Conservation (phyloP, 2,329 filamentous ascomycete genomes). For the Claviceps sp. region DNA sequence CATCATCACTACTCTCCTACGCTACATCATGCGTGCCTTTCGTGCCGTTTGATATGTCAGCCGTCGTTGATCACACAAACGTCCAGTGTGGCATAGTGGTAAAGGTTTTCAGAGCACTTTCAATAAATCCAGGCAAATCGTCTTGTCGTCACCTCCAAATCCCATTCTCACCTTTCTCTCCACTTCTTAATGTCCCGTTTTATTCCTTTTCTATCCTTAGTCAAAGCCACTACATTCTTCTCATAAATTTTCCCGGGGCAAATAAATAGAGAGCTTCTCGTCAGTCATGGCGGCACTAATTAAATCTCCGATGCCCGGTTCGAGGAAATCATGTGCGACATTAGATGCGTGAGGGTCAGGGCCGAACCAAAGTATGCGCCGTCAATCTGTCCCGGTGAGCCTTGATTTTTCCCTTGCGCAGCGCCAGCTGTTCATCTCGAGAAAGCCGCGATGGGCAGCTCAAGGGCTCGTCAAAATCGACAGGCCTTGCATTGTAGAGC, state of each 20-base stretch:
- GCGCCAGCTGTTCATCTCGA: conserved; percentile 19
- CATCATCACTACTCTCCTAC: too few relatives aligned
- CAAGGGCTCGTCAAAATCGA: conserved; percentile 26
- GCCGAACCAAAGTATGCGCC: conserved; percentile 20
- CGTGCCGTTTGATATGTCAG: too few relatives aligned
- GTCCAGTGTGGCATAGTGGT: too few relatives aligned
- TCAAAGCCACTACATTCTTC: too few relatives aligned
- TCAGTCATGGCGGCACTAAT: conserved; percentile 24
- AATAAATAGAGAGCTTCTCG: conserved; percentile 23
- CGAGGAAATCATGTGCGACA: conserved; percentile 21
- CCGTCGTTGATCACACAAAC: too few relatives aligned
- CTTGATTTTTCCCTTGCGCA: conserved; percentile 22
- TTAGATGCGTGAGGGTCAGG: conserved; percentile 27
- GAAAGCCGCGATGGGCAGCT: conserved; percentile 15
- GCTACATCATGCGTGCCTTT: too few relatives aligned
- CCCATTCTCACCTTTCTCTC: too few relatives aligned
- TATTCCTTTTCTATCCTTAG: too few relatives aligned
- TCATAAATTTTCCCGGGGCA: conserved; percentile 19
- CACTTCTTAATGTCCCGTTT: too few relatives aligned
- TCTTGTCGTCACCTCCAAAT: too few relatives aligned
- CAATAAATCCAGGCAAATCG: too few relatives aligned
- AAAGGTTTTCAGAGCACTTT: too few relatives aligned
- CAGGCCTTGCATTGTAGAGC: conserved; percentile 25
- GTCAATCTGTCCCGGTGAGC: conserved; percentile 21
- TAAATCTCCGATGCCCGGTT: conserved; percentile 20